Evolutionary conservation across 2,329 filamentous ascomycete genomes (phyloP), one percentile per base, ranked within the genome.

Genomic region (Amylocarpus encephaloides): DNA sequence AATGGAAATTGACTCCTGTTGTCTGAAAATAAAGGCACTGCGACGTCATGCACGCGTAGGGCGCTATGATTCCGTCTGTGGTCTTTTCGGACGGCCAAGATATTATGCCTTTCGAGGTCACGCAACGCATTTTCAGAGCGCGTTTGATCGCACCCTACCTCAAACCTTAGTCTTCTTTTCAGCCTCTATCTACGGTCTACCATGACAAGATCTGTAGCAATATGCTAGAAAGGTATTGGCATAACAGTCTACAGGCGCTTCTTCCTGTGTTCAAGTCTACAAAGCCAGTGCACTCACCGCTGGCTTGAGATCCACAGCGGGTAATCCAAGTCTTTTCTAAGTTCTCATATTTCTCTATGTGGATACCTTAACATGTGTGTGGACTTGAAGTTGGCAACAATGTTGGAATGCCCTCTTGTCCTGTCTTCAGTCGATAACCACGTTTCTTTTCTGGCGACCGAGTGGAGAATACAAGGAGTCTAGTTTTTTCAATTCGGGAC

Each of bases 131-230:
- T 50, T 46, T 36, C 46, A 40, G 26, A 26, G 33, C 9, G 36
- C 5, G 54, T 57, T 57, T 57, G 54, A 57, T 57, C 33, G 15
- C 13, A 32, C 22, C 18, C n/a, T 30, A 32, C 35, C 33, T 26
- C 13, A 35, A 43, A 38, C 39, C 47, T 38, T 43, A 16, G 22
- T 39, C 19, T 15, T 9, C 30, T 11, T 33, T 40, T 26, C 32
- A 29, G 34, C 26, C 34, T 32, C 45, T 5, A 16, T 39, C 9
- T n/a, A n/a, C n/a, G n/a, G 34, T 10, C 34, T 10, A 16, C 45
- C n/a, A 16, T n/a, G 18, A 16, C 38, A 33, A 10, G 7, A 15
- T 26, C 18, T n/a, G 38, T 16, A 34, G 26, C 38, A 11, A 43
- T 48, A 29, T 43, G 38, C 46, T 36, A 26, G 38, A 36, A 42